These are phyloP conservation scores for Trypanosoma cruzi DNA, from an alignment of 208 protist genomes.

Conservation along the genomic window DNA sequence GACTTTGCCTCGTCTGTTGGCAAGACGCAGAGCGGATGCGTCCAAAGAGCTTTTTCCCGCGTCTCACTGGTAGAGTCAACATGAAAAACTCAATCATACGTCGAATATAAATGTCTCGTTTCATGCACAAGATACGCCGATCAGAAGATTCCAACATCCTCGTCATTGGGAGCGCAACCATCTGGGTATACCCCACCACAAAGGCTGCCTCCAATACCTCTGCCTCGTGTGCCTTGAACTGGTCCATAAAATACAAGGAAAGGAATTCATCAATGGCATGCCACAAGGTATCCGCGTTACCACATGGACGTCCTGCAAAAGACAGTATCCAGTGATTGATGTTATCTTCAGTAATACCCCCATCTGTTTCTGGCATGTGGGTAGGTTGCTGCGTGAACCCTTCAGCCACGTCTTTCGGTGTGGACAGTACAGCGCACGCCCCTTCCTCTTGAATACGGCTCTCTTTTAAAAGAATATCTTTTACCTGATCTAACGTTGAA, in stretches of 20 bases:
- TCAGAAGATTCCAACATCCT: slow-evolving; percentile 48
- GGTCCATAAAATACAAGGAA: slow-evolving; percentile 31
- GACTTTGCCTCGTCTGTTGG: background rate
- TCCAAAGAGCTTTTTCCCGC: background rate
- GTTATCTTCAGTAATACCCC: background rate
- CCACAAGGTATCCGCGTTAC: background rate
- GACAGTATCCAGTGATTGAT: background rate
- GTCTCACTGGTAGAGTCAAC: background rate
- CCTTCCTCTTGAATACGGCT: too few species aligned
- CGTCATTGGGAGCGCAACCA: slow-evolving; percentile 46
- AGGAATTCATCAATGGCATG: slow-evolving; percentile 25
- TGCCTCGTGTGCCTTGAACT: slow-evolving; percentile 35
- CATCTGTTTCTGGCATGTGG: background rate
- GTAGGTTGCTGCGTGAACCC: background rate
- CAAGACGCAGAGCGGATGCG: background rate
- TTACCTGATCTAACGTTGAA: background rate
- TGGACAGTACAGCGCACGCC: too few species aligned
- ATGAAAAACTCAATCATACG: slow-evolving; percentile 70
- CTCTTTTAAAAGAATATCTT: too few species aligned
- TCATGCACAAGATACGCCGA: slow-evolving; percentile 64
- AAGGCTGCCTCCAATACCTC: slow-evolving; percentile 48
- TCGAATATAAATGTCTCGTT: slow-evolving; percentile 61
- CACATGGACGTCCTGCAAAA: background rate
- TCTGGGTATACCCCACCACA: slow-evolving; percentile 45
- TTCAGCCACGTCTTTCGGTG: too few species aligned